A percentile compares a stretch with the other conserved stretches of the same genome.
These are phyloP conservation scores for Tetratostichococcus sp. DNA, from an alignment of 139 green algal species.

Conservation along the genomic window DNA sequence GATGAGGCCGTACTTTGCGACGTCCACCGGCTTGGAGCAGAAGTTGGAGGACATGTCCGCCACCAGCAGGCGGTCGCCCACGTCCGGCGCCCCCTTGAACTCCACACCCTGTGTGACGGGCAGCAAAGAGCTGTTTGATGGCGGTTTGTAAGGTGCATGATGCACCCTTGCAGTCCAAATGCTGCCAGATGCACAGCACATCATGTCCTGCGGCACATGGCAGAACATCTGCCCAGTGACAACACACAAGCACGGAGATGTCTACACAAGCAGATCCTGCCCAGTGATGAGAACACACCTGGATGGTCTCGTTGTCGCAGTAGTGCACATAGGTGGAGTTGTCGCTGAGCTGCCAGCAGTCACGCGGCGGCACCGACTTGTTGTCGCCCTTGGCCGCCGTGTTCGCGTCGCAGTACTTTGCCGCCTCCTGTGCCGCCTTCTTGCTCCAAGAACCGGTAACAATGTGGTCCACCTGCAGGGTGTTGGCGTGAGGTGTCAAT, in stretches of 20 bases:
- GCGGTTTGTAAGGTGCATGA: too few species aligned
- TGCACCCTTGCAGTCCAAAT: too few species aligned
- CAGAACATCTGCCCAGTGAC: too few species aligned
- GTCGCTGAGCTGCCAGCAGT: slow-evolving; percentile 80
- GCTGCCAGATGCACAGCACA: too few species aligned
- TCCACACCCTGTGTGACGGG: slow-evolving; percentile 80
- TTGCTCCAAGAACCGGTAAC: slow-evolving; percentile 92
- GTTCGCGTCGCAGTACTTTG: slow-evolving; percentile 73
- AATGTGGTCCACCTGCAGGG: slow-evolving; percentile 79
- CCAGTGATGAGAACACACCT: slow-evolving; percentile 1
- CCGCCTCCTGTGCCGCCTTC: slow-evolving; percentile 87
- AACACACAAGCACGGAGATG: too few species aligned
- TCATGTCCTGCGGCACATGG: too few species aligned
- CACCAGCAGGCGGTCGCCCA: slow-evolving; percentile 63
- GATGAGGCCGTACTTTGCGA: slow-evolving; percentile 93
- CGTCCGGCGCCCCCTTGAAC: slow-evolving; percentile 83
- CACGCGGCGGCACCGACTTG: slow-evolving; percentile 71
- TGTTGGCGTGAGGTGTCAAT: slow-evolving; percentile 3
- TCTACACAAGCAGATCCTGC: too few species aligned
- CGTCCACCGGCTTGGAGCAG: slow-evolving; percentile 93
- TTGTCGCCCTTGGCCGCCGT: slow-evolving; percentile 80
- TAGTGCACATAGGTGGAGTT: slow-evolving; percentile 93
- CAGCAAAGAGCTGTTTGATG: too few species aligned
- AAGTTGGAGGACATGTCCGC: slow-evolving; percentile 99
- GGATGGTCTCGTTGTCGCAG: slow-evolving; percentile 99